Evolutionary conservation across 805 yeast species (phyloP), one percentile per base, ranked within the genome.

Genomic region (Lipomyces oligophaga): DNA sequence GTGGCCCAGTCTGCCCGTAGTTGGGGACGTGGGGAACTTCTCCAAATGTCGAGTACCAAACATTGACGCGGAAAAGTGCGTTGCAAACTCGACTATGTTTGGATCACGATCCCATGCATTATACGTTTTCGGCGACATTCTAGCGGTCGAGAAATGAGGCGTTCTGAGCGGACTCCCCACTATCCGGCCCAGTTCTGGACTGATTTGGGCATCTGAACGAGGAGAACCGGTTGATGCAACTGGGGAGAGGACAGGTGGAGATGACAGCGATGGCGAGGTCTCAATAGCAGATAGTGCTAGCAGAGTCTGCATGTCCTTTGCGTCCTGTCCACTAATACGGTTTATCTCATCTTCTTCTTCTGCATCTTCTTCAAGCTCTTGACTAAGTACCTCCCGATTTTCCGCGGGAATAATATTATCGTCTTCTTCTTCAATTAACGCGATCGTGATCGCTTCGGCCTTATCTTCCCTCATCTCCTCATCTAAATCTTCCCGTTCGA

Each of bases 71-170:
- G 50, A 41, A 16, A 43, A 20, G 11, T 32, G 32, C 6, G 38
- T 15, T 18, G 43, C 50, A 30, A 26, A 43, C 11, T 21, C 35
- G 16, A 40, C 34, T 20, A 52, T 48, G 6, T 26, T n/a, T 16
- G 47, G 38, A 30, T 48, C 54, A 2, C 55, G 41, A 34, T 47
- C 57, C 57, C 55, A 53, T 5, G 52, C 56, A 19, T 53, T 53
- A 27, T 46, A 52, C 10, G 52, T 4, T 11, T 19, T 38, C 5
- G 28, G 18, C 30, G 30, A 13, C 11, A 26, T 26, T 13, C 4
- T 10, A 19, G 8, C 36, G 24, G 36, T 33, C 6, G 13, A 33
- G 21, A n/a, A n/a, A n/a, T n/a, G n/a, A n/a, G n/a, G n/a, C n/a
- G n/a, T n/a, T n/a, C n/a, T n/a, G n/a, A n/a, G n/a, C n/a, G n/a